Percentiles rank a stretch among this genome's conserved stretches.
These are phyloP conservation scores for Pseudopyrenochaeta lycopersici DNA, from an alignment of 2,329 filamentous ascomycete genomes.

Conservation along the genomic window DNA sequence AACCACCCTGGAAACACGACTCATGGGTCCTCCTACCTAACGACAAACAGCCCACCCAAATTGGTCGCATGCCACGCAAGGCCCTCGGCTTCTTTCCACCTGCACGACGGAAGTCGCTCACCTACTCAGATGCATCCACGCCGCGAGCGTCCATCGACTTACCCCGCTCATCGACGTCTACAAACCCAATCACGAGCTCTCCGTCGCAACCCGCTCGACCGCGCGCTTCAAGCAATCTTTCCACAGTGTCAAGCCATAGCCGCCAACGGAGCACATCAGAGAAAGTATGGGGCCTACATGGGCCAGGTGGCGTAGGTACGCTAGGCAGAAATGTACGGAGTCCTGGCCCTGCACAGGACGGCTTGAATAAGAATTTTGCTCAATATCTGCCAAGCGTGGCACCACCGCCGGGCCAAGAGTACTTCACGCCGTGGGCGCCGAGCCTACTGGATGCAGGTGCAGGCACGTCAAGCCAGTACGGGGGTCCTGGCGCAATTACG, in stretches of 20 bases:
- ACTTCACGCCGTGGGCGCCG: constrained; percentile 52
- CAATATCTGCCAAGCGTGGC: constrained; percentile 83
- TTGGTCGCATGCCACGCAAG: constrained; percentile 82
- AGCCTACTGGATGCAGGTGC: constrained; percentile 42
- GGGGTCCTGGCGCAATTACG: constrained; percentile 41
- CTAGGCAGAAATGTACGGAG: constrained; percentile 74
- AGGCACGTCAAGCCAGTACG: constrained; percentile 35
- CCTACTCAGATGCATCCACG: constrained; percentile 70
- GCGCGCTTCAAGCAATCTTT: constrained; percentile 49
- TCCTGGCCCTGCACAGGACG: constrained; percentile 84
- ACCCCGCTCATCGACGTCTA: constrained; percentile 56
- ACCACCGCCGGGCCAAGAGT: constrained; percentile 65
- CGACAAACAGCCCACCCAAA: constrained; percentile 76
- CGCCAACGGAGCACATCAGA: constrained; percentile 49
- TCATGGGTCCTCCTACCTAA: constrained; percentile 87
- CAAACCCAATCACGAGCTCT: constrained; percentile 37
- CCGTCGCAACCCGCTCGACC: constrained; percentile 51
- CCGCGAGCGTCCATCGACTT: constrained; percentile 73
- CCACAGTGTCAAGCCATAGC: constrained; percentile 46
- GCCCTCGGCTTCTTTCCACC: constrained; percentile 92
- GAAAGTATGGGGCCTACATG: constrained; percentile 68
- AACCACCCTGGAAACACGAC: constrained; percentile 82
- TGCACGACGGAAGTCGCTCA: constrained; percentile 83
- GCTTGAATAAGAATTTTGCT: constrained; percentile 82
- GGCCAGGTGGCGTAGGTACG: constrained; percentile 88